Evolutionary conservation across 805 yeast genomes (phyloP).

Genomic region (Debaryomyces hansenii): DNA sequence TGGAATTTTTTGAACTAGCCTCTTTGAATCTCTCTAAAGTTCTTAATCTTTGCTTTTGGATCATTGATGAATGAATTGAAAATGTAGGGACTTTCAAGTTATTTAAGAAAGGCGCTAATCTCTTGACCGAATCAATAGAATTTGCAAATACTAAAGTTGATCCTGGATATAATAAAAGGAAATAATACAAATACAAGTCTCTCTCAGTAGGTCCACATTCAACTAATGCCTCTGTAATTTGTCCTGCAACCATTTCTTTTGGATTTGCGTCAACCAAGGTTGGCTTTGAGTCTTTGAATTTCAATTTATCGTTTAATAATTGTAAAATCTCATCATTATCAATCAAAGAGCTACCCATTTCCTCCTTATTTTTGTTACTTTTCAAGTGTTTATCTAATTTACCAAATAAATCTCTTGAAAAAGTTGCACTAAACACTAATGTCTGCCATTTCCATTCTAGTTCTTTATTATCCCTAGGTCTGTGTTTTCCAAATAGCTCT

Average conservation of each 20-base stretch:
- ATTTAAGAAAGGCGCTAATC: conserved; percentile 73
- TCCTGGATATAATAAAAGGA: conserved; percentile 82
- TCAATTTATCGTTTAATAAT: conserved; percentile 65
- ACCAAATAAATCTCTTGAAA: conserved; percentile 76
- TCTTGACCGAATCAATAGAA: conserved; percentile 91
- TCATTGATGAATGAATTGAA: conserved; percentile 90
- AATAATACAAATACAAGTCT: conserved; percentile 87
- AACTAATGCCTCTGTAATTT: conserved; percentile 79
- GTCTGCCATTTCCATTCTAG: conserved; percentile 66
- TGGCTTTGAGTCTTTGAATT: conserved; percentile 69
- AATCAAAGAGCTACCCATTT: conserved; percentile 32
- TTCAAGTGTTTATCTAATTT: conserved; percentile 53
- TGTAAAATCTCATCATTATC: conserved; percentile 61
- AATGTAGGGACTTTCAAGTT: conserved; percentile 68
- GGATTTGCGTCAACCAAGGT: conserved; percentile 83
- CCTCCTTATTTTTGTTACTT: conserved; percentile 20
- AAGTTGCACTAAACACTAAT: conserved; percentile 92
- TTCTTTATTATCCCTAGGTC: conserved; percentile 36
- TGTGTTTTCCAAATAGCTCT: conserved; percentile 55
- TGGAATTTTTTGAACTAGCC: conserved; percentile 45
- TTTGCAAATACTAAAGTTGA: conserved; percentile 89
- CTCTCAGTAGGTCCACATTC: conserved; percentile 91
- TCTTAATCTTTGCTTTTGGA: conserved; percentile 87
- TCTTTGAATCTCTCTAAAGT: conserved; percentile 78
- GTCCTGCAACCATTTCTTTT: conserved; percentile 69